A percentile compares a stretch with the other conserved stretches of the same genome.
Evolutionary conservation across 2,329 filamentous ascomycete species (phyloP).

Genomic region (Pseudofabraea citricarpa): DNA sequence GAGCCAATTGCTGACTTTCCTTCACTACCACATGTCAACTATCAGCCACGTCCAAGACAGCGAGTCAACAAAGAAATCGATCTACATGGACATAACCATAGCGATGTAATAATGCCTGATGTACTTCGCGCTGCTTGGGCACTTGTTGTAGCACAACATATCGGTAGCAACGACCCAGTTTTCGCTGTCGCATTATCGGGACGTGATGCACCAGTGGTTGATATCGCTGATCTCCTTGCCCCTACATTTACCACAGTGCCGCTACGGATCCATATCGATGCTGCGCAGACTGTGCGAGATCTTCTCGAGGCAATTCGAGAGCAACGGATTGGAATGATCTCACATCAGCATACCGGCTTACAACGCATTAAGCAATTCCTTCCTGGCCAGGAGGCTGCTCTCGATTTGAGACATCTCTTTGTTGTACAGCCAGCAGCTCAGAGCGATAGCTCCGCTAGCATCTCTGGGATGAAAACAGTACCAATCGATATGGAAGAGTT

Average conservation of each 20-base stretch:
- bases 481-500: background rate
- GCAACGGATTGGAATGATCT: constrained; percentile 40
- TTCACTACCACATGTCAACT: constrained; percentile 5
- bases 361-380: constrained; percentile 13
- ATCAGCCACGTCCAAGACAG: constrained; percentile 2
- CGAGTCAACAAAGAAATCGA: background rate
- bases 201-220: constrained; percentile 31
- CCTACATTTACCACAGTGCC: constrained; percentile 39
- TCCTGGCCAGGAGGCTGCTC: constrained; percentile 8
- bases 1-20: constrained; percentile 2
- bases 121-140: constrained; percentile 31
- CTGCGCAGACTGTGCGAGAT: constrained; percentile 26
- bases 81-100: constrained; percentile 21
- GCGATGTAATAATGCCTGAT: constrained; percentile 4
- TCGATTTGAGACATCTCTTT: constrained; percentile 17
- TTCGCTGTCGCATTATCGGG: constrained; percentile 39
- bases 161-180: constrained; percentile 31
- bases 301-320: constrained; percentile 42
- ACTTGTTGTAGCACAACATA: constrained; percentile 31
- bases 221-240: constrained; percentile 35
- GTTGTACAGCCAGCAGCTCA: constrained; percentile 13
- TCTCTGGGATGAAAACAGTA: background rate
- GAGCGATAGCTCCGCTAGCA: background rate
- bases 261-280: constrained; percentile 29
- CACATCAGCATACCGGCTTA: constrained; percentile 41